Percentiles rank a stretch among this genome's conserved stretches.
Evolutionary conservation across 495 filamentous ascomycete species (phyloP).

Genomic region (Neurospora terricola): DNA sequence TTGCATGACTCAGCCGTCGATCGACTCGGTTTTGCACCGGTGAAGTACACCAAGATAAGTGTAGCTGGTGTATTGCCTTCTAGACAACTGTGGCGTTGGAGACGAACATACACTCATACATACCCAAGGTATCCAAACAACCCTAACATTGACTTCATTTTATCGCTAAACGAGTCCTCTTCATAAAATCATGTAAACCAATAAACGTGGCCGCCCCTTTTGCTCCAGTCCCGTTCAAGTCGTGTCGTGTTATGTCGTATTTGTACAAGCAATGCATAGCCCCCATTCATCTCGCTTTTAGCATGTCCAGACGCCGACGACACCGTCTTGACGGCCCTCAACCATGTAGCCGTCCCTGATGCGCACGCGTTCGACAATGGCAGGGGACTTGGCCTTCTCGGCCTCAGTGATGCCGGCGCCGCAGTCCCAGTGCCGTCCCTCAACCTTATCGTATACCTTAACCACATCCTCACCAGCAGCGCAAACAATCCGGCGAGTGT

Average conservation of each 20-base stretch:
- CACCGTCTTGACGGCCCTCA: constrained; percentile 80
- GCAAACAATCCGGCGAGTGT: constrained; percentile 78
- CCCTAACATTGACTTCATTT: neutral
- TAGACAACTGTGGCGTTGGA: neutral
- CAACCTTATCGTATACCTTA: constrained; percentile 96
- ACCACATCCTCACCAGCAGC: constrained; percentile 86
- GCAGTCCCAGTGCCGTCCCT: constrained; percentile 95
- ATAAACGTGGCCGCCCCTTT: neutral
- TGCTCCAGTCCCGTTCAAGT: neutral
- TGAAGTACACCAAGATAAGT: neutral
- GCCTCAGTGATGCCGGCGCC: constrained; percentile 64
- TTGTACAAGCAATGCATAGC: neutral
- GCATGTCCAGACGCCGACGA: constrained; percentile 88
- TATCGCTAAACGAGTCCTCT: neutral
- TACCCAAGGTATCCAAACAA: neutral
- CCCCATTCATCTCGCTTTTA: constrained; percentile 23
- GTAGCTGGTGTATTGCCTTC: neutral
- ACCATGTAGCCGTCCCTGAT: constrained; percentile 91
- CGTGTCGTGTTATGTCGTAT: neutral
- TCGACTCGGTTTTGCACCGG: neutral
- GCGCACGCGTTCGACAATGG: constrained; percentile 76
- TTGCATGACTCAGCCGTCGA: neutral
- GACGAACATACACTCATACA: neutral
- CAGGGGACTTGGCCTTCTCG: constrained; percentile 49
- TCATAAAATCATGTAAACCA: neutral